A percentile compares a stretch with the other conserved stretches of the same genome.
phyloP scores from a whole-genome alignment of 805 yeast species.

The Hyphopichia homilentoma region DNA sequence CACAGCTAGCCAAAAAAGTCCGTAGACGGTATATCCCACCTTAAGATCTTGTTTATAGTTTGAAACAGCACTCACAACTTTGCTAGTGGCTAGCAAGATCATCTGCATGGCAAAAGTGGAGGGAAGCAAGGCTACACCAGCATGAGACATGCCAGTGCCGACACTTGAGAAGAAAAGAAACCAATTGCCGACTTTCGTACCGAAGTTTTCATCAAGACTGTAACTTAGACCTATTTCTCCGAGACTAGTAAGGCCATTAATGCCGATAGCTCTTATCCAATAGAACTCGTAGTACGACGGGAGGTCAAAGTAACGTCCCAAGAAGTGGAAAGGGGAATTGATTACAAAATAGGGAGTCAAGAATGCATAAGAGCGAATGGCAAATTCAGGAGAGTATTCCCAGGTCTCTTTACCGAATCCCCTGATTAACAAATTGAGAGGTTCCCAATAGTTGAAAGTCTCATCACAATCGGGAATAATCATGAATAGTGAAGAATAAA shows the following conservation, averaged over 20 bases:
- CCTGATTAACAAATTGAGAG: slow-evolving; percentile 70
- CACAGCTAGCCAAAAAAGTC: slow-evolving; percentile 45
- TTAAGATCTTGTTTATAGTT: background rate
- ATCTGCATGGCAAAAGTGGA: slow-evolving; percentile 65
- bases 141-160: slow-evolving; percentile 85
- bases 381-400: slow-evolving; percentile 91
- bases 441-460: slow-evolving; percentile 91
- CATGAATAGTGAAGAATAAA: slow-evolving; percentile 47
- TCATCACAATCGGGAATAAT: slow-evolving; percentile 93
- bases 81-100: slow-evolving; percentile 41
- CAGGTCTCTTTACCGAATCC: slow-evolving; percentile 92
- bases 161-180: slow-evolving; percentile 60
- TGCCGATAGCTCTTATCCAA: slow-evolving; percentile 41
- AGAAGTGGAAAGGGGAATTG: slow-evolving; percentile 16
- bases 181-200: slow-evolving; percentile 46
- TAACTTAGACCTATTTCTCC: slow-evolving; percentile 53
- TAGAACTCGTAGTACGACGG: slow-evolving; percentile 46
- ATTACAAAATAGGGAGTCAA: slow-evolving; percentile 46
- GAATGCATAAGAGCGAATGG: slow-evolving; percentile 84
- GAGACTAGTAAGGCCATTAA: slow-evolving; percentile 33
- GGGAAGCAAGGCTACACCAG: slow-evolving; percentile 82
- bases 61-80: slow-evolving; percentile 24
- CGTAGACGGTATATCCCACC: slow-evolving; percentile 10
- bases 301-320: slow-evolving; percentile 9
- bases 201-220: slow-evolving; percentile 34